Evolutionary conservation across 2,329 filamentous ascomycete species (phyloP).

Genomic region (Catunica adiposa): DNA sequence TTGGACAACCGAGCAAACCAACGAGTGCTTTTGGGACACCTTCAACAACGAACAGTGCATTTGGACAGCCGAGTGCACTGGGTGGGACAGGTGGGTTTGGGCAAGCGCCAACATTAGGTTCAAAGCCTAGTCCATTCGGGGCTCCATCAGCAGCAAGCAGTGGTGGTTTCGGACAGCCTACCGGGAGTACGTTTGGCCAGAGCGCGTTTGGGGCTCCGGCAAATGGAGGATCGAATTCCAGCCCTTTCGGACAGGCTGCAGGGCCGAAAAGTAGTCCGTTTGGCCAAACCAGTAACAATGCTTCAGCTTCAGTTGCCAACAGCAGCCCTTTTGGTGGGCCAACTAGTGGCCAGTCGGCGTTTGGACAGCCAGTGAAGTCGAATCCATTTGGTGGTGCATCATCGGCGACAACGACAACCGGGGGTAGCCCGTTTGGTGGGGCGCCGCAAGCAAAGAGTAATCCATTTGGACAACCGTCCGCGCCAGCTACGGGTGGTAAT

Average conservation of each 20-base stretch:
- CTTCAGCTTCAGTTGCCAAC: not conserved
- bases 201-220: slow-evolving; percentile 17
- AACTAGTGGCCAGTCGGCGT: slow-evolving; percentile 15
- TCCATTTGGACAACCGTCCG: slow-evolving; percentile 13
- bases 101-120: slow-evolving; percentile 7
- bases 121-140: slow-evolving; percentile 15
- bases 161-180: slow-evolving; percentile 14
- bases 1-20: slow-evolving; percentile 21
- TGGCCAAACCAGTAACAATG: not conserved
- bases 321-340: slow-evolving; percentile 14
- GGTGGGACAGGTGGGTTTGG: slow-evolving; percentile 20
- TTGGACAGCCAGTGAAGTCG: slow-evolving; percentile 17
- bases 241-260: slow-evolving; percentile 23
- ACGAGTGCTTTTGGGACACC: slow-evolving; percentile 27
- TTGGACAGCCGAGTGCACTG: slow-evolving; percentile 21
- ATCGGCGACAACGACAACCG: slow-evolving; percentile 7
- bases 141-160: slow-evolving; percentile 13
- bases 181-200: slow-evolving; percentile 23
- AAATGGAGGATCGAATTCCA: slow-evolving; percentile 18
- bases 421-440: not conserved
- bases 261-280: not conserved
- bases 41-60: slow-evolving; percentile 22
- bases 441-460: no score
- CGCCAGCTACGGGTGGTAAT: not conserved
- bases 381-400: slow-evolving; percentile 20